Percentiles rank a stretch among this genome's conserved stretches.
Evolutionary conservation across 1,284 basidiomycete species (phyloP).

Genomic region (Takashimella tepidaria): DNA sequence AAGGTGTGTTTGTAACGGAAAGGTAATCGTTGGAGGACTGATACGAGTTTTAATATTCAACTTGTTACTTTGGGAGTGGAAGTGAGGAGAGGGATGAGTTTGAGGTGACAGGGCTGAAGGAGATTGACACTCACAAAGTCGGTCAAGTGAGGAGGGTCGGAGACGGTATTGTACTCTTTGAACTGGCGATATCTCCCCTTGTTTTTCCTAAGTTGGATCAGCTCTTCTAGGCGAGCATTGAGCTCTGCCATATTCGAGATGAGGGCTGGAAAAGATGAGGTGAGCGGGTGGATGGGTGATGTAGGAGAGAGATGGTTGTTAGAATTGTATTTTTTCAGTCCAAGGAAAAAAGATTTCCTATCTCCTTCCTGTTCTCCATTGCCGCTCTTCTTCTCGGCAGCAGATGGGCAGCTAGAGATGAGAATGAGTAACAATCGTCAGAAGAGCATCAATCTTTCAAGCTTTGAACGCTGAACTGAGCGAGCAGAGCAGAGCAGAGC

Average conservation of each 20-base stretch:
- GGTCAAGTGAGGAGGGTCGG: slow-evolving; percentile 15
- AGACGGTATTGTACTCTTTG: slow-evolving; percentile 32
- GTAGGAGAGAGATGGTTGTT: no score
- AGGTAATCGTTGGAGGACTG: slow-evolving; percentile 77
- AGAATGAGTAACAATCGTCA: no score
- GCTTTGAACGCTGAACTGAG: no score
- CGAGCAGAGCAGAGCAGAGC: no score
- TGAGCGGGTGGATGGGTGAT: no score
- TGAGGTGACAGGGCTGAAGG: neutral
- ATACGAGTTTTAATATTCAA: neutral
- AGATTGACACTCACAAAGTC: slow-evolving; percentile 37
- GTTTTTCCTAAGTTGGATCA: slow-evolving; percentile 26
- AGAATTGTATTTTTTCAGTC: no score
- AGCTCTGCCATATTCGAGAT: slow-evolving; percentile 30
- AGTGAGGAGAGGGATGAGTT: neutral
- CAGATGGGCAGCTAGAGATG: no score
- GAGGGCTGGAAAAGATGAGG: no score
- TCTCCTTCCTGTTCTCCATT: no score
- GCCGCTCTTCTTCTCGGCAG: no score
- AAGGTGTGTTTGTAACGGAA: slow-evolving; percentile 63
- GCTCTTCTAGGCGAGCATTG: slow-evolving; percentile 20
- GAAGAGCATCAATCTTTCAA: no score
- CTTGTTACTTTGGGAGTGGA: neutral
- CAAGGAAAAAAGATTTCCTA: no score
- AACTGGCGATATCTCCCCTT: slow-evolving; percentile 36